Evolutionary conservation across 768 basidiomycete species (phyloP).

Genomic region (Hysterangium stoloniferum): DNA sequence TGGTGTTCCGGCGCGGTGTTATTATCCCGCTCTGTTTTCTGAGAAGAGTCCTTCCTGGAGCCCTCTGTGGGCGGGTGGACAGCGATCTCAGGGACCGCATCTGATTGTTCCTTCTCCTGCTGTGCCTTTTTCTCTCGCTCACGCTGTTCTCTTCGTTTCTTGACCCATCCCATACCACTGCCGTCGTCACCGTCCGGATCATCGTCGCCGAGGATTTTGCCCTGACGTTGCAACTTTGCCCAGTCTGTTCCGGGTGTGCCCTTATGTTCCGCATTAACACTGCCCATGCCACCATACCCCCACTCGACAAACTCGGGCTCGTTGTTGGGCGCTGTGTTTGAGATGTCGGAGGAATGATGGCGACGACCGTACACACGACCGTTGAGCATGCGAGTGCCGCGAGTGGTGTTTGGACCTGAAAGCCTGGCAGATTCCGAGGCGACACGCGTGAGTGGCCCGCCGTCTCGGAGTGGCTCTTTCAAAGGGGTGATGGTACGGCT

Average conservation of each 20-base stretch:
- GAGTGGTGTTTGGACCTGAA: conserved; percentile 18
- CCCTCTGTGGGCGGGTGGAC: conserved; percentile 13
- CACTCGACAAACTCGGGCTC: conserved; percentile 89
- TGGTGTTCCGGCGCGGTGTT: conserved; percentile 17
- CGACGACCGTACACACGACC: conserved; percentile 68
- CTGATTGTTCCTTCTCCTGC: conserved; percentile 26
- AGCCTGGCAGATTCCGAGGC: conserved; percentile 19
- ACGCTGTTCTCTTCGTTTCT: conserved; percentile 46
- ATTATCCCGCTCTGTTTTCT: neutral
- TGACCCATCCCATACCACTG: conserved; percentile 82
- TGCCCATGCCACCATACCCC: conserved; percentile 86
- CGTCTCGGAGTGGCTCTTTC: conserved; percentile 25
- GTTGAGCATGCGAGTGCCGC: conserved; percentile 67
- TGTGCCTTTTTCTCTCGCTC: conserved; percentile 44
- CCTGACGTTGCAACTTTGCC: conserved; percentile 29
- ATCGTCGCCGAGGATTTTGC: conserved; percentile 14
- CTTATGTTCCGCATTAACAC: conserved; percentile 26
- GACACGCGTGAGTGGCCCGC: conserved; percentile 17
- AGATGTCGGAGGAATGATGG: neutral
- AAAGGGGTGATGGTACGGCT: conserved; percentile 24
- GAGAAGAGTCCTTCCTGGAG: conserved; percentile 13
- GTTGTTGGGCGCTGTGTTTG: conserved; percentile 12
- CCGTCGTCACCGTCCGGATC: conserved; percentile 67
- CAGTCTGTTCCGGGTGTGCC: conserved; percentile 30
- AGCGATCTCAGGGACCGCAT: conserved; percentile 10